Evolutionary conservation across 306 rosid genomes (phyloP), one percentile per base, ranked within the genome.

Genomic region (Trifolium repens): DNA sequence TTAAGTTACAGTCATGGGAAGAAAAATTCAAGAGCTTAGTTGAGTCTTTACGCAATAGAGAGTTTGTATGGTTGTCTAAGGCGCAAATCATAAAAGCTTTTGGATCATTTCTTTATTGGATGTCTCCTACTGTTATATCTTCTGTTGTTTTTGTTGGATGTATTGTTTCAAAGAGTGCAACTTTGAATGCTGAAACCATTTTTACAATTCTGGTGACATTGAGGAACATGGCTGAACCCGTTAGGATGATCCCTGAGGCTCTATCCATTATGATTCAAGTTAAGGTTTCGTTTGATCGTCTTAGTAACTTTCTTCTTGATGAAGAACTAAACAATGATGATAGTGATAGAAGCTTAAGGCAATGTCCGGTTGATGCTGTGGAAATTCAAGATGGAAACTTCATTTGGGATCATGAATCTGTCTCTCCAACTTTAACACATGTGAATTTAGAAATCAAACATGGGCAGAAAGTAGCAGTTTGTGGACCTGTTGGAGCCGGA

Each of bases 401-500:
- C 88, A 76, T 76, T 74, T 89, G 98, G 97, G 87, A 89, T 69
- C 82, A 73, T 2, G 89, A 86, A 59, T 78, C 85, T 59, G 5
- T 62, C 57, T 37, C 53, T 27, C 86, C 83, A 80, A 89, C 96
- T 69, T 83, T 91, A 7, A 71, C 17, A 79, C 73, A 81, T 10
- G 79, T 88, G 47, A 79, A 83, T 61, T 57, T 93, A 50, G 91
- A 87, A 67, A 75, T 85, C 17, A 80, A 58, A 67, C 9, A 73
- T 82, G 87, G 91, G 35, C 89, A 93, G 65, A 93, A 91, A 80
- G 73, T 83, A 32, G 96, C 98, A 57, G 79, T 91, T 68, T 89
- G 91, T 81, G 97, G 97, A 24, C 88, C 91, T 39, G 93, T 93
- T 71, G 96, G 97, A 37, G 86, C 93, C 0, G 98, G 98, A 63